Evolutionary conservation across 2,329 filamentous ascomycete species (phyloP), one percentile per base, ranked within the genome.

Genomic region (Epichloe glyceriae): DNA sequence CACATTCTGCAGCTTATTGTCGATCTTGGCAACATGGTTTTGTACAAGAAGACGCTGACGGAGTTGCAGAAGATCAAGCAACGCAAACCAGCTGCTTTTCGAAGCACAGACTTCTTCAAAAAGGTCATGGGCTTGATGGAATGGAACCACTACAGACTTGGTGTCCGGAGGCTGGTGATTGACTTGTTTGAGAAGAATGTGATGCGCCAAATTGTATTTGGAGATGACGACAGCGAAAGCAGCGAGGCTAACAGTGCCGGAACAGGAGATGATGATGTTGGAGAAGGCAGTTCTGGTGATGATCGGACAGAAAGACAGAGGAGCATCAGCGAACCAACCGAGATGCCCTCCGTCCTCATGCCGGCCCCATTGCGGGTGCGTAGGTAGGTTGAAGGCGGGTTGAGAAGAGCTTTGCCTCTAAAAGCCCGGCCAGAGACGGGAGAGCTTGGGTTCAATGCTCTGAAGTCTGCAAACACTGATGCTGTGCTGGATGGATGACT

Each of bases 141-240:
- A 66, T 83, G 81, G 57, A 91, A 95, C 60, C 88, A 94, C 63
- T 97, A 93, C 67, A 80, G 89, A 20, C 76, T 98, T 2, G 85
- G 84, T 1, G 86, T 94, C 30, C 85, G 91, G 54, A 83, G 91
- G 44, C 90, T 95, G 68, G 86, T 95, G 37, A 83, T 97, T 53
- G 93, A 97, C 63, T 70, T 98, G 20, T 98, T 98, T 61, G 91
- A 97, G 61, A 93, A 91, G 68, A 83, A 80, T 53, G 87, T 97
- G 42, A 75, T 97, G 68, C 76, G 89, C 55, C 80, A 81, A 56
- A 86, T 96, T 53, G 86, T 98, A 12, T 82, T 95, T 52, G 85
- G 86, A 19, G 68, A 67, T 19, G 68, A 69, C 10, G 84, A 85
- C 47, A 85, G 87, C 19, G 84, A 87, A 50, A 85, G 88, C 48